Conservation (phyloP, 495 filamentous ascomycete species). For the Pyrenopolyporus hunteri region DNA sequence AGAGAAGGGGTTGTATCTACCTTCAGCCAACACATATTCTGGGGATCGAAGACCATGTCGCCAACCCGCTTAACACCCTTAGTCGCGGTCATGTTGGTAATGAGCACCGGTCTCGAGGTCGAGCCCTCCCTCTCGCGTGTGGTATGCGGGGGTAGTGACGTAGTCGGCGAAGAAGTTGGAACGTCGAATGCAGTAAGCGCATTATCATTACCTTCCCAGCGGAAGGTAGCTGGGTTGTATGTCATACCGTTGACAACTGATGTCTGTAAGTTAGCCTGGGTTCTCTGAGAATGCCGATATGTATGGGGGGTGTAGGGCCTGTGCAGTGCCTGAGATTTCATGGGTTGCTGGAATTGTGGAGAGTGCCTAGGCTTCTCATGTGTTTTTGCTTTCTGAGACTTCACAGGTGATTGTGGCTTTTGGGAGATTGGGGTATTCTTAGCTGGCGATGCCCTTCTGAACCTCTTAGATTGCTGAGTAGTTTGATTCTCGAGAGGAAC, state of each 20-base stretch:
- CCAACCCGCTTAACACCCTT: slow-evolving; percentile 88
- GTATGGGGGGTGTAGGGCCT: background rate
- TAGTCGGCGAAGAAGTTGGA: slow-evolving; percentile 55
- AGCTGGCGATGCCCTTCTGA: slow-evolving; percentile 3
- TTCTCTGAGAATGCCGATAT: slow-evolving; percentile 7
- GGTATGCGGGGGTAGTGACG: slow-evolving; percentile 53
- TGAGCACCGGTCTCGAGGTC: slow-evolving; percentile 86
- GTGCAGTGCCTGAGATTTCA: slow-evolving; percentile 11
- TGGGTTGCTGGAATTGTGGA: background rate
- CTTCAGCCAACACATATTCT: slow-evolving; percentile 94
- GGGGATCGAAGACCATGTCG: slow-evolving; percentile 96
- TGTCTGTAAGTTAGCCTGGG: slow-evolving; percentile 31
- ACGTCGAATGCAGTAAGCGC: slow-evolving; percentile 75
- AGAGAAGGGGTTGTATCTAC: slow-evolving; percentile 53
- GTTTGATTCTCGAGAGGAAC: background rate
- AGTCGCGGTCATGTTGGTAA: slow-evolving; percentile 78
- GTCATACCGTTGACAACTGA: slow-evolving; percentile 90
- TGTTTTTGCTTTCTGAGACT: slow-evolving; percentile 11
- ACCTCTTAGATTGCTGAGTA: background rate
- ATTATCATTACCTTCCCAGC: slow-evolving; percentile 97
- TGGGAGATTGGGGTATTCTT: background rate
- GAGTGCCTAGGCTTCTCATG: no score
- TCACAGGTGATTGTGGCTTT: slow-evolving; percentile 1
- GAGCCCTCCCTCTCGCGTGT: slow-evolving; percentile 58
- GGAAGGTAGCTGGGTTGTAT: slow-evolving; percentile 82